phyloP scores from a whole-genome alignment of 2,329 filamentous ascomycete genomes.

The Ascochyta pisi region DNA sequence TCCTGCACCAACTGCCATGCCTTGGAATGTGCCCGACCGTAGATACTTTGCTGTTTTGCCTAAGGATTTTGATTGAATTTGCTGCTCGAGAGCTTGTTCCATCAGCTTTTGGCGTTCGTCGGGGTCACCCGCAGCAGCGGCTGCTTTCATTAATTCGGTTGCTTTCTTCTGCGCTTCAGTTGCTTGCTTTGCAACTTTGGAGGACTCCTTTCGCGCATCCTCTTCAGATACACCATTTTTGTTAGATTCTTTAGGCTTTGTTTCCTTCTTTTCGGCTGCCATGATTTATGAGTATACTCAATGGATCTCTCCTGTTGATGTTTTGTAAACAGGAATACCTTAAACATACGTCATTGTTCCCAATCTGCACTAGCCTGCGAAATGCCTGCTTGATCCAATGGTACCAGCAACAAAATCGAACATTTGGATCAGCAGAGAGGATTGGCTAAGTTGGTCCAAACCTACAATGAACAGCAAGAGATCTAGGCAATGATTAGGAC shows the following conservation, averaged over 20 bases:
- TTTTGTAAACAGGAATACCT: background rate
- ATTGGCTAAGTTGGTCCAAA: too few relatives aligned
- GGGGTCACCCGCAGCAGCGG: conserved; percentile 24
- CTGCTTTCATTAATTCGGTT: conserved; percentile 28
- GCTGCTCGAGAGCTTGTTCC: conserved; percentile 28
- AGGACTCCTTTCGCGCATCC: conserved; percentile 28
- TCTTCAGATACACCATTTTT: conserved; percentile 24
- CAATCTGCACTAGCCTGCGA: background rate
- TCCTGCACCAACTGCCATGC: conserved; percentile 32
- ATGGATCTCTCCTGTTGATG: background rate
- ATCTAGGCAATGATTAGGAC: too few relatives aligned
- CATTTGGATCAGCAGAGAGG: too few relatives aligned
- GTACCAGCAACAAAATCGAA: background rate
- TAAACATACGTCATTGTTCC: conserved; percentile 10
- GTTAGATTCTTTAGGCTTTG: background rate
- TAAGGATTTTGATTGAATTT: conserved; percentile 32
- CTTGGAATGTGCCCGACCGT: conserved; percentile 32
- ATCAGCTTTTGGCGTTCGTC: conserved; percentile 31
- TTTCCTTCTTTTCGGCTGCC: background rate
- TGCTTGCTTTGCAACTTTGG: conserved; percentile 27
- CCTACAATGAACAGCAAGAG: too few relatives aligned
- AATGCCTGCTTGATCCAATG: conserved; percentile 1
- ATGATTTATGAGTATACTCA: conserved; percentile 1
- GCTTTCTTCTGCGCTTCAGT: conserved; percentile 27
- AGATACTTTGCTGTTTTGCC: conserved; percentile 36